Evolutionary conservation across 306 rosid genomes (phyloP).

Genomic region (Medicago ruthenica): DNA sequence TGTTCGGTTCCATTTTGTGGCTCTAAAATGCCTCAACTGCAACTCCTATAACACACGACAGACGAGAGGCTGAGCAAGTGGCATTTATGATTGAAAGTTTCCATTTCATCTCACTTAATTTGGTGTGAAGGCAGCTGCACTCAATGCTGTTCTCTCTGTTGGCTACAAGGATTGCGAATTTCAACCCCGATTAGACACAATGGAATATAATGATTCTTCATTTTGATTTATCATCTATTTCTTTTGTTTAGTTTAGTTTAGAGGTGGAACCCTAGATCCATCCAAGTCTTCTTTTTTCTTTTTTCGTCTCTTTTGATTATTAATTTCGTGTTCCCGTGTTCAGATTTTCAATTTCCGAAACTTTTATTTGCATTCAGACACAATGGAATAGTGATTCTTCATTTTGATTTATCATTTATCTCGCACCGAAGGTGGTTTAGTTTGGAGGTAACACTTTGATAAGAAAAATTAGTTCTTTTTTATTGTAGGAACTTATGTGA

Average conservation of each 20-base stretch:
- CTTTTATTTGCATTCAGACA: background rate
- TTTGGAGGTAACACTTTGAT: no score
- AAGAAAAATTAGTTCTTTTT: no score
- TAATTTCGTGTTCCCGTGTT: no score
- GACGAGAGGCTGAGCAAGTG: slow-evolving; percentile 67
- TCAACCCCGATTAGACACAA: slow-evolving; percentile 3
- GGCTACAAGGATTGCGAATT: slow-evolving; percentile 23
- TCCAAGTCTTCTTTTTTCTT: no score
- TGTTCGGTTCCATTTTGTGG: slow-evolving; percentile 74
- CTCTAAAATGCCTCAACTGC: slow-evolving; percentile 76
- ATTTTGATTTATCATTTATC: background rate
- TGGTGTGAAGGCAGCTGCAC: slow-evolving; percentile 4
- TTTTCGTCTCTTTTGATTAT: no score
- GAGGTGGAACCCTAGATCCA: no score
- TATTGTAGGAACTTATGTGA: no score
- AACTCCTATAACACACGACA: slow-evolving; percentile 84
- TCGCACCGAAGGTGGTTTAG: no score
- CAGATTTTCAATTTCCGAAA: no score
- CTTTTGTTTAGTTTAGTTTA: no score
- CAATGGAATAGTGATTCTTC: slow-evolving; percentile 29
- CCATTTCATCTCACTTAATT: slow-evolving; percentile 13
- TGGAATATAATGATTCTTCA: slow-evolving; percentile 27
- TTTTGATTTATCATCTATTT: background rate
- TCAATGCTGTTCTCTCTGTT: background rate
- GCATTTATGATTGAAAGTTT: slow-evolving; percentile 2